A percentile compares a stretch with the other conserved stretches of the same genome.
These are phyloP conservation scores for Neurospora africana DNA, from an alignment of 495 filamentous ascomycete genomes.

Conservation along the genomic window DNA sequence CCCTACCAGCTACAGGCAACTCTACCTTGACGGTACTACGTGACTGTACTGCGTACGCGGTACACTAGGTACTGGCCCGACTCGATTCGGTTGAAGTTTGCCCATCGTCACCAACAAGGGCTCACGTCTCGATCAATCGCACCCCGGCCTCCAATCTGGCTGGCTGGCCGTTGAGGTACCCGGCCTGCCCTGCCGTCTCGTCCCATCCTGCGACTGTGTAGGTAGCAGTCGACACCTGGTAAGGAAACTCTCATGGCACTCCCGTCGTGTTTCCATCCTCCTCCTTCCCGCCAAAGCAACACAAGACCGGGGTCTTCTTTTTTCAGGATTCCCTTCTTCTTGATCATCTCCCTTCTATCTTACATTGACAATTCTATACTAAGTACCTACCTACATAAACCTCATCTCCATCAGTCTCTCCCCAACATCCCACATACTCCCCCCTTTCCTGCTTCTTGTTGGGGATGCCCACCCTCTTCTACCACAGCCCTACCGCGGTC, in stretches of 20 bases:
- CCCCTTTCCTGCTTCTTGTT: neutral
- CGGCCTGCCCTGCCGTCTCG: constrained; percentile 2
- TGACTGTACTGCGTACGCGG: neutral
- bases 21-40: neutral
- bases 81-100: neutral
- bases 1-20: neutral
- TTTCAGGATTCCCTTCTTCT: neutral
- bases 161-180: neutral
- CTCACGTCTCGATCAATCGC: neutral
- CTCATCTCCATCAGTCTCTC: neutral
- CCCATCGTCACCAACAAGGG: neutral
- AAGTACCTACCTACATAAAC: neutral
- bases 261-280: neutral
- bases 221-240: constrained; percentile 7
- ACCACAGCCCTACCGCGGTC: neutral
- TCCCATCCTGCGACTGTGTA: constrained; percentile 7
- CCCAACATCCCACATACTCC: neutral
- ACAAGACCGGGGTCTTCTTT: neutral
- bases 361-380: neutral
- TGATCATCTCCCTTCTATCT: neutral
- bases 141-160: neutral
- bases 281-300: neutral
- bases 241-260: constrained; percentile 2
- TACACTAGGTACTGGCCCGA: neutral
- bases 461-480: neutral